phyloP scores from a whole-genome alignment of 768 basidiomycete species.

The Lentinula sp. region DNA sequence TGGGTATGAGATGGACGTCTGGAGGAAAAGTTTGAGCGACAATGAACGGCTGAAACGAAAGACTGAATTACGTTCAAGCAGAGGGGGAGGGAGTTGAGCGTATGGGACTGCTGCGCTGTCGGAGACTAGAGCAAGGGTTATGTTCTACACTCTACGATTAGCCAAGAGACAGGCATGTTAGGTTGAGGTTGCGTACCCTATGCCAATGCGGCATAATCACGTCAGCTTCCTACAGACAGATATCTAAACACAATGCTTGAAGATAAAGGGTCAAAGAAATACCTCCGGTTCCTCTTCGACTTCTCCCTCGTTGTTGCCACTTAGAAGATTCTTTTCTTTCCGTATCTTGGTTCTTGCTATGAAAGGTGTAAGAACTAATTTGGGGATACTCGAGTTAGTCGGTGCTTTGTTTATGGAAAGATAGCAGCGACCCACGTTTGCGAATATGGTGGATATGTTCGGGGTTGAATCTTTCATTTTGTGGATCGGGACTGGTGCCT shows the following conservation, averaged over 20 bases:
- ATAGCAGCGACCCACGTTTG: conserved; percentile 50
- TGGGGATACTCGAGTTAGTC: neutral
- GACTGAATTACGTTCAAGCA: conserved; percentile 51
- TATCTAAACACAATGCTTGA: neutral
- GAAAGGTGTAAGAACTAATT: conserved; percentile 81
- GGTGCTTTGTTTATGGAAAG: neutral
- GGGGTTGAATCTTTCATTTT: conserved; percentile 43
- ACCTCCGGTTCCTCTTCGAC: conserved; percentile 49
- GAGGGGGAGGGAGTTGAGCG: conserved; percentile 48
- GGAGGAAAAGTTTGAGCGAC: conserved; percentile 6
- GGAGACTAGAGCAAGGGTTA: conserved; percentile 82
- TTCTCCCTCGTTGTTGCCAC: conserved; percentile 29
- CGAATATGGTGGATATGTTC: conserved; percentile 62
- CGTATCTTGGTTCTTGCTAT: conserved; percentile 63
- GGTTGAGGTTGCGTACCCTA: conserved; percentile 34
- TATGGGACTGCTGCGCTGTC: conserved; percentile 54
- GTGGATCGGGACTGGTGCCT: conserved; percentile 60
- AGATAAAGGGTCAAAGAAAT: conserved; percentile 9
- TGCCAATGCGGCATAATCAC: conserved; percentile 84
- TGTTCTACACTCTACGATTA: conserved; percentile 45
- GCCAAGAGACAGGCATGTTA: neutral
- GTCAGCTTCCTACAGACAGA: conserved; percentile 30
- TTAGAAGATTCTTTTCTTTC: conserved; percentile 79
- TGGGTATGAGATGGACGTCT: conserved; percentile 64
- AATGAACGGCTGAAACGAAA: neutral